A percentile compares a stretch with the other conserved stretches of the same genome.
These are phyloP conservation scores for Funneliformis mosseae DNA, from an alignment of 192 early-diverging fungal genomes.

Conservation along the genomic window DNA sequence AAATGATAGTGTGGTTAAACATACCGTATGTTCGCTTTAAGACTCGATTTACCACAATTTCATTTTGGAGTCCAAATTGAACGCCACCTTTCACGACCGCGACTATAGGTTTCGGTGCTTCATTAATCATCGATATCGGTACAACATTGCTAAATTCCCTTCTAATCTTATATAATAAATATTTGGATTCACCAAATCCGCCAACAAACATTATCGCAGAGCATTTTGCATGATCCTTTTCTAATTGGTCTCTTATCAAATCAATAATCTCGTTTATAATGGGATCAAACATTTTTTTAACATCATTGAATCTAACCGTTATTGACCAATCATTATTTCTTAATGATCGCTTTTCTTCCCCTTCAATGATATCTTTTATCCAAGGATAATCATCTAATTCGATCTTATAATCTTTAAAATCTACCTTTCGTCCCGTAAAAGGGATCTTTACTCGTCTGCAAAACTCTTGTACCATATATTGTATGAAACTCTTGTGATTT, in stretches of 20 bases:
- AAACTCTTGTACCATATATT: not conserved
- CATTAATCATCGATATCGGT: not conserved
- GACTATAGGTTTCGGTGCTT: not conserved
- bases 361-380: not conserved
- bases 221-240: slow-evolving; percentile 41
- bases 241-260: slow-evolving; percentile 52
- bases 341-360: not conserved
- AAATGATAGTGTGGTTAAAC: not conserved
- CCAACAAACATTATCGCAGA: slow-evolving; percentile 45
- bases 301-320: not conserved
- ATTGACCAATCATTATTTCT: not conserved
- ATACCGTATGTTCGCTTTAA: not conserved
- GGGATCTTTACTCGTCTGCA: not conserved
- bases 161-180: not conserved
- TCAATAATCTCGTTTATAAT: slow-evolving; percentile 54
- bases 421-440: not conserved
- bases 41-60: not conserved
- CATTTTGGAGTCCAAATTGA: not conserved
- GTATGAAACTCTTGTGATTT: not conserved
- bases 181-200: slow-evolving; percentile 41
- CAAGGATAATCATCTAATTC: not conserved
- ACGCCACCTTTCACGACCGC: not conserved
- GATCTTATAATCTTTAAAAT: not conserved
- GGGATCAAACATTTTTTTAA: slow-evolving; percentile 50
- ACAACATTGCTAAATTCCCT: not conserved